Conservation (phyloP, 2,329 filamentous ascomycete genomes). For the Aspergillus sp. region DNA sequence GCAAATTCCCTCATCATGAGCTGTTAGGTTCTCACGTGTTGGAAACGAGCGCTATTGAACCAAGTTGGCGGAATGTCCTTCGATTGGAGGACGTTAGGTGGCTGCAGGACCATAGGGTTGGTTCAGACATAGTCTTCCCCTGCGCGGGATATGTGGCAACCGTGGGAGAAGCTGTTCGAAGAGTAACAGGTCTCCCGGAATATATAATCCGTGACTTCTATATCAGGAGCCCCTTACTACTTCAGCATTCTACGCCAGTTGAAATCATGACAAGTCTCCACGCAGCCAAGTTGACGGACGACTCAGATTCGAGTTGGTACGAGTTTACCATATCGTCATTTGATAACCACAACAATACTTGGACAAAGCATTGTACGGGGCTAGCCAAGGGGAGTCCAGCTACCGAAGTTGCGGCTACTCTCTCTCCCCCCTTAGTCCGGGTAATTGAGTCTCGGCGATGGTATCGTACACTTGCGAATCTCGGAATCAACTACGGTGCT, state of each 20-base stretch:
- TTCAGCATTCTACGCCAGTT: conserved; percentile 2
- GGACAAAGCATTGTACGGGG: conserved; percentile 17
- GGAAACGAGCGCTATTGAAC: conserved; percentile 22
- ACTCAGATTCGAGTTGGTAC: conserved; percentile 15
- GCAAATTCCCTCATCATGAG: conserved; percentile 24
- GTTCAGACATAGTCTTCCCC: conserved; percentile 21
- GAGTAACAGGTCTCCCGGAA: conserved; percentile 8
- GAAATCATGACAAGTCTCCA: conserved; percentile 17
- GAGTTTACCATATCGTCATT: conserved; percentile 15
- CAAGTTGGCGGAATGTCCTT: conserved; percentile 29
- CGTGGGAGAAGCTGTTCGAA: conserved; percentile 21
- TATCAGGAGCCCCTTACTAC: conserved; percentile 9
- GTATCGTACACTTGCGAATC: conserved; percentile 10
- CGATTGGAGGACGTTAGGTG: conserved; percentile 25
- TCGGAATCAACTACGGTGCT: conserved; percentile 14
- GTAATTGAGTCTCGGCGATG: conserved; percentile 3
- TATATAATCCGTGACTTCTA: conserved; percentile 13
- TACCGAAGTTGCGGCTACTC: not conserved
- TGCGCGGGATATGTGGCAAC: conserved; percentile 24
- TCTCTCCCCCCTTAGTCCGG: too few species aligned
- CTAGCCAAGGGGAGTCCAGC: conserved; percentile 8
- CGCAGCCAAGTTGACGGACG: conserved; percentile 4
- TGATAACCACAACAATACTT: conserved; percentile 5
- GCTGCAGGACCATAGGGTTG: conserved; percentile 29
- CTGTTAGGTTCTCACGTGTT: conserved; percentile 24